Evolutionary conservation across 2,329 filamentous ascomycete genomes (phyloP), one percentile per base, ranked within the genome.

Genomic region (Penicillium vulpinum): DNA sequence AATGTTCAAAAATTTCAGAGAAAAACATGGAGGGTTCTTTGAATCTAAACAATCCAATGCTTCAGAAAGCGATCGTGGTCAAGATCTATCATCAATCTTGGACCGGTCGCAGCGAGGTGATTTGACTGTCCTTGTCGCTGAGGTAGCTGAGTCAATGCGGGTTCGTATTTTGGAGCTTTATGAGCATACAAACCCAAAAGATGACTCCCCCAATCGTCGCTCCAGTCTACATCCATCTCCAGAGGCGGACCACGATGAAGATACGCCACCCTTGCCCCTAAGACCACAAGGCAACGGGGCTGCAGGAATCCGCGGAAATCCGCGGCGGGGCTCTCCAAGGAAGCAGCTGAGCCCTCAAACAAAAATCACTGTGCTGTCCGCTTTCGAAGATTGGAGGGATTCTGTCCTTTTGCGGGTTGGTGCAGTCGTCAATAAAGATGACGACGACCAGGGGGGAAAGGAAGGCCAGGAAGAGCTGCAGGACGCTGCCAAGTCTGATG

Each of bases 351-450:
- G 58, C 70, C 64, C 65, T 75, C 92, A 65, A 87, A 76, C 85
- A 6, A 69, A 72, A 55, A 58, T 83, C 60, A 86, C 88, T 52
- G 83, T 87, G 2, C 71, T 95, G 5, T 77, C 81, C 7, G 86
- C 88, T 69, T 96, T 93, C 70, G 86, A 89, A 56, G 88, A 91
- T 62, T 97, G 93, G 93, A 85, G 90, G 66, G 81, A 85, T 6
- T 79, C 80, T 13, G 84, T 96, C 10, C 77, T 90, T 39, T 81
- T 85, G 55, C 84, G 92, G 15, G 78, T 96, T 24, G 84, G 86
- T 18, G 88, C 94, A 63, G 83, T 91, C 35, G 81, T 92, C 18
- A 81, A 82, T 40, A 69, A 70, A 39, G 73, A 80, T 11, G 80
- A 77, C 51, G 80, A 83, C n/a, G 60, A 56, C 7, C 58, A 67